Conservation (phyloP, 179 eudicot genomes). For the Silene coronaria region DNA sequence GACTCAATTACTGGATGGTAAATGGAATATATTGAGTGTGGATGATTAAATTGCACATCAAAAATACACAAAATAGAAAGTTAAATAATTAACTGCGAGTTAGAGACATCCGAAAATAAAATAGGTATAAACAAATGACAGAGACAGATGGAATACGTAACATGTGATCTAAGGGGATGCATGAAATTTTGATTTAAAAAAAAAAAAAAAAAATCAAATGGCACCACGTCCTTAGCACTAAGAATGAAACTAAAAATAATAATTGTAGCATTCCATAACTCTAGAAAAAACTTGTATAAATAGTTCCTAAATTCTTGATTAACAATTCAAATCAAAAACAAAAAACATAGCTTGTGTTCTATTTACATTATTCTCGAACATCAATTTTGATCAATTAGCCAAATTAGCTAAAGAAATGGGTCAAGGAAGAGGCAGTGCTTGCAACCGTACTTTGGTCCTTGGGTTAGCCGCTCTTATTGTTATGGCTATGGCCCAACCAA, state of each 20-base stretch:
- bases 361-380: not conserved
- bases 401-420: not conserved
- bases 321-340: not conserved
- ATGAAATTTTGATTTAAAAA: not conserved
- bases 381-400: too few relatives aligned
- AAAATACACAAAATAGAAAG: too few relatives aligned
- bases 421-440: not conserved
- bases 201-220: not conserved
- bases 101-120: too few relatives aligned
- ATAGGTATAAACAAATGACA: too few relatives aligned
- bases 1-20: too few relatives aligned
- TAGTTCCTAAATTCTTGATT: not conserved
- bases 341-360: not conserved
- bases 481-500: not conserved
- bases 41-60: too few relatives aligned
- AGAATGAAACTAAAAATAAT: not conserved
- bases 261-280: not conserved
- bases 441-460: not conserved
- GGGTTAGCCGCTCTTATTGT: not conserved
- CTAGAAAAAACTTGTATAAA: not conserved
- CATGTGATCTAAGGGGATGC: too few relatives aligned
- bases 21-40: too few relatives aligned
- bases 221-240: not conserved
- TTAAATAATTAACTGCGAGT: too few relatives aligned
- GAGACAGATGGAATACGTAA: too few relatives aligned